Evolutionary conservation across 352 stramenopile genomes (phyloP), one percentile per base, ranked within the genome.

Genomic region (Globisporangium parvum): DNA sequence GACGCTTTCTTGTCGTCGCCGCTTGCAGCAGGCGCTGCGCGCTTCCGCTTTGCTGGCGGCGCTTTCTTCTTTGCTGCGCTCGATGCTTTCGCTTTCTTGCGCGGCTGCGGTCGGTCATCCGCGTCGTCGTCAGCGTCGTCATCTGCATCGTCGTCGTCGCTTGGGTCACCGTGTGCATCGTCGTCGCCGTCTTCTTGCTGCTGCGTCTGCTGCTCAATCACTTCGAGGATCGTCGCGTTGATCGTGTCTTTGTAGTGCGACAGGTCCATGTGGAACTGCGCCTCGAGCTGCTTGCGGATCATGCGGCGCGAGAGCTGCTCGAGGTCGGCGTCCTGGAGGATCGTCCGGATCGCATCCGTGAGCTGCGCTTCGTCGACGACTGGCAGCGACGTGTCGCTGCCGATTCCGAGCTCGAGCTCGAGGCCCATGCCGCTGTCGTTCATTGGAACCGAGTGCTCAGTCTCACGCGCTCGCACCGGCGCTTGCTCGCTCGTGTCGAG

Each of bases 261-360:
- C 62, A 94, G 63, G 60, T 91, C 82, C 47, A 72, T 78, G 59
- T 75, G 62, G 65, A 94, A 93, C 66, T 88, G 70, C 49, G 65
- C 59, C 54, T 94, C 85, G 47, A 94, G 70, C 67, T 94, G 81
- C 72, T 91, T 91, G 55, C 85, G 82, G 66, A 94, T 87, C 80
- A 91, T 91, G 54, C 83, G 81, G 17, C 85, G 82, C 37, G 80
- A 91, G 57, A 94, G 77, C 67, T 91, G 80, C 66, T 92, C 81
- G 52, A 94, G 69, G 63, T 94, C 83, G 23, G 82, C 84, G 57
- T 87, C 74, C 59, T 80, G 68, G 14, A 94, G 78, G 65, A 94
- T 94, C 37, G 62, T 45, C 56, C 80, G 75, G 70, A 94, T 93
- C 37, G 82, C 80, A 20, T 82, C 71, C 18, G 71, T 72, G 39